Evolutionary conservation across 1,284 basidiomycete genomes (phyloP), one percentile per base, ranked within the genome.

Genomic region (Thecaphora frezii): DNA sequence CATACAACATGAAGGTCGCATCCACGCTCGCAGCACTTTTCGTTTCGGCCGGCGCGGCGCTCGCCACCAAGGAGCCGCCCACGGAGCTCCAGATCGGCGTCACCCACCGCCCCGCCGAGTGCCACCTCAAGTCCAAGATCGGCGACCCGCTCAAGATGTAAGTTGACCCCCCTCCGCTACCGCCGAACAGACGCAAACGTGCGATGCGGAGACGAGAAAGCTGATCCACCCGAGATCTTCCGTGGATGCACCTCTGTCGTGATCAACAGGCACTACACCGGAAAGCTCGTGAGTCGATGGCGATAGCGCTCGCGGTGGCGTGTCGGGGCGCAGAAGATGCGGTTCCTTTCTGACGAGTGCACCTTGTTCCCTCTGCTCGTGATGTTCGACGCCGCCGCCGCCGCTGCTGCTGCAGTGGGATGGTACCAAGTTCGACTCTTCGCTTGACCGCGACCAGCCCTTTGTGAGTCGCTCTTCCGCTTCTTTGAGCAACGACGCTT

Each of bases 351-450:
- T n/a, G n/a, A n/a, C n/a, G n/a, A n/a, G n/a, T n/a, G n/a, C n/a
- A n/a, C n/a, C n/a, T n/a, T n/a, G n/a, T n/a, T n/a, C n/a, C n/a
- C n/a, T n/a, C n/a, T n/a, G n/a, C n/a, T n/a, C n/a, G n/a, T n/a
- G n/a, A n/a, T n/a, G n/a, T n/a, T n/a, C n/a, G n/a, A n/a, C n/a
- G n/a, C n/a, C n/a, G n/a, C n/a, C n/a, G n/a, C n/a, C n/a, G n/a
- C n/a, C n/a, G n/a, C n/a, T n/a, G n/a, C n/a, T n/a, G n/a, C n/a
- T n/a, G 24, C 30, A 56, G 46, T 81, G 84, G n/a, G 86, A 84
- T 54, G 89, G 89, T 16, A 84, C 83, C 48, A 88, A 90, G 78
- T 92, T 92, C 71, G 90, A 92, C 79, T 90, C 89, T 7, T 90
- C 89, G 85, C 70, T 82, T 30, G 83, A 83, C 74, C 74, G 84